These are phyloP conservation scores for Pseudocercospora fuligena DNA, from an alignment of 2,329 filamentous ascomycete genomes.

Conservation along the genomic window DNA sequence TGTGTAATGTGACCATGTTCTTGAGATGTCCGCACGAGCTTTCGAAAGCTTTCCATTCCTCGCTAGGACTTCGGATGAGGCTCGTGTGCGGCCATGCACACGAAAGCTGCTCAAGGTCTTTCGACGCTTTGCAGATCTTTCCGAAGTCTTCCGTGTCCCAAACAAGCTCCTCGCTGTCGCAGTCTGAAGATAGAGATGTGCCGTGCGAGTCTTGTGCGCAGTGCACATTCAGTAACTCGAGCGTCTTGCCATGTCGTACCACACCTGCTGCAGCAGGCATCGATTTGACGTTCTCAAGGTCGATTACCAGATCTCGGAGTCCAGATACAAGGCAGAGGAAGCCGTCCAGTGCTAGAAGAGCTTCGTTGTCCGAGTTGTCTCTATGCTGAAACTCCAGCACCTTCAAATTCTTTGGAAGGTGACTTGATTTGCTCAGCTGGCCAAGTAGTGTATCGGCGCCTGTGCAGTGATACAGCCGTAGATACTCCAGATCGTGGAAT, in stretches of 20 bases:
- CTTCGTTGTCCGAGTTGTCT: slow-evolving; percentile 54
- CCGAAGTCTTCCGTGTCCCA: slow-evolving; percentile 51
- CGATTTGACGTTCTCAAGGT: slow-evolving; percentile 48
- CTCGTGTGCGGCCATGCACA: slow-evolving; percentile 54
- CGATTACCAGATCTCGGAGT: slow-evolving; percentile 50
- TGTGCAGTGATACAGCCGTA: slow-evolving; percentile 51
- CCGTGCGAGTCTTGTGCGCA: slow-evolving; percentile 35
- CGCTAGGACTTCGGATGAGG: slow-evolving; percentile 47
- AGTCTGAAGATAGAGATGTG: slow-evolving; percentile 18
- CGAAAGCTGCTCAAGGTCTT: slow-evolving; percentile 51
- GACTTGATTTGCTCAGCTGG: slow-evolving; percentile 51
- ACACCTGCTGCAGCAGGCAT: slow-evolving; percentile 51
- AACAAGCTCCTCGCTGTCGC: slow-evolving; percentile 50
- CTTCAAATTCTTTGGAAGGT: slow-evolving; percentile 52
- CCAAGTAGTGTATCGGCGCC: slow-evolving; percentile 54
- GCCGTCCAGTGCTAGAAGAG: slow-evolving; percentile 52
- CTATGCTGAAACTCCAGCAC: slow-evolving; percentile 54
- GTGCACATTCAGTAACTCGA: slow-evolving; percentile 52
- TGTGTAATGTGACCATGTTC: slow-evolving; percentile 52
- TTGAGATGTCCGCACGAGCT: slow-evolving; percentile 37
- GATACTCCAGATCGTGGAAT: slow-evolving; percentile 49
- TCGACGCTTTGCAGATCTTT: slow-evolving; percentile 52
- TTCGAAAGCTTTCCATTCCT: slow-evolving; percentile 51
- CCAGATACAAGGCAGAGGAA: slow-evolving; percentile 54
- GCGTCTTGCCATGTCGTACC: slow-evolving; percentile 51